Percentiles rank a stretch among this genome's conserved stretches.
Conservation (phyloP, 106 monocot species). For the Platanthera zijinensis region DNA sequence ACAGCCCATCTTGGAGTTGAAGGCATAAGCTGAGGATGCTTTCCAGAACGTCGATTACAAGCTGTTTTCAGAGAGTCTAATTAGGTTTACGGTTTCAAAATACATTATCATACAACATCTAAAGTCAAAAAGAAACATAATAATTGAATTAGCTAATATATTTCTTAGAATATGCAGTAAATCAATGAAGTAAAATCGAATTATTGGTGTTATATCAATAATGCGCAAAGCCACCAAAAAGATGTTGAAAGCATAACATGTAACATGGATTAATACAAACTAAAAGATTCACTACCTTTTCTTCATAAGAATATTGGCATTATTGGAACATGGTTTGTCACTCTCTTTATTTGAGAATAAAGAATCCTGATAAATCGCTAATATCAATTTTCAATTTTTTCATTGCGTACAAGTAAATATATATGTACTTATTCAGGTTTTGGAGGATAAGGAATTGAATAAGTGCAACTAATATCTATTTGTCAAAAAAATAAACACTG, state of each 20-base stretch:
- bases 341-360: too few species aligned
- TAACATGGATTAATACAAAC: not conserved
- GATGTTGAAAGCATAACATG: not conserved
- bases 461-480: too few species aligned
- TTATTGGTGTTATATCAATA: not conserved
- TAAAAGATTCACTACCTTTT: too few species aligned
- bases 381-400: too few species aligned
- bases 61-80: slow-evolving; percentile 20
- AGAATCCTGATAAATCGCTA: too few species aligned
- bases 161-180: not conserved
- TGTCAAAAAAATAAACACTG: too few species aligned
- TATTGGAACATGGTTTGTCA: too few species aligned
- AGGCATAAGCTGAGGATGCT: slow-evolving; percentile 95
- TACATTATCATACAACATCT: not conserved
- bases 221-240: not conserved
- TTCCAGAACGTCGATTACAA: slow-evolving; percentile 78
- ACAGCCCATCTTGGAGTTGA: slow-evolving; percentile 99
- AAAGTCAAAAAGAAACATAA: not conserved
- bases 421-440: too few species aligned
- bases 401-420: too few species aligned
- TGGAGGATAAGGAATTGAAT: too few species aligned
- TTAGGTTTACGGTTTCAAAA: not conserved
- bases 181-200: not conserved
- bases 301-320: too few species aligned
- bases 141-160: not conserved